A percentile compares a stretch with the other conserved stretches of the same genome.
Conservation (phyloP, 2,329 filamentous ascomycete genomes). For the Rasamsonia emersonii region DNA sequence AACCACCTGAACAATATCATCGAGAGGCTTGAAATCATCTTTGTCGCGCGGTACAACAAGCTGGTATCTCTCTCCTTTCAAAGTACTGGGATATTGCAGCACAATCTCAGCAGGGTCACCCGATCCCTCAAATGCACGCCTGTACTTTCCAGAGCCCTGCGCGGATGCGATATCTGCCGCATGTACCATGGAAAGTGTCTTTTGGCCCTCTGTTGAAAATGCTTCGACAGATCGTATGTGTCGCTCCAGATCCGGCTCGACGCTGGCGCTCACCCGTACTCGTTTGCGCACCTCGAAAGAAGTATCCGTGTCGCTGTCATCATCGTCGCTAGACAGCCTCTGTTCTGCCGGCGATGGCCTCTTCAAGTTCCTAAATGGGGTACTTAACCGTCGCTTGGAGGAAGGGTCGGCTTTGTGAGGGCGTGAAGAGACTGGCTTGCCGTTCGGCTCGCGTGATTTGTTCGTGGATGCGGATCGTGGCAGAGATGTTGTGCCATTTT, state of each 20-base stretch:
- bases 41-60: conserved; percentile 71
- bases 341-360: conserved; percentile 29
- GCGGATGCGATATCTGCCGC: conserved; percentile 39
- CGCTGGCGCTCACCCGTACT: conserved; percentile 29
- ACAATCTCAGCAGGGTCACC: conserved; percentile 46
- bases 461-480: conserved; percentile 7
- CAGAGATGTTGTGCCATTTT: not conserved
- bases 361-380: conserved; percentile 26
- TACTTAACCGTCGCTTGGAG: conserved; percentile 22
- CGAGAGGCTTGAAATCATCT: conserved; percentile 58
- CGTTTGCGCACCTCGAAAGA: conserved; percentile 37
- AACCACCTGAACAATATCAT: conserved; percentile 64
- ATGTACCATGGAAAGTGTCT: conserved; percentile 38
- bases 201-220: conserved; percentile 33
- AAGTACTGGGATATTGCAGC: conserved; percentile 75
- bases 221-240: conserved; percentile 36
- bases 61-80: conserved; percentile 63
- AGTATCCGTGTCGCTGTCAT: conserved; percentile 33
- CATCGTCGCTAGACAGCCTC: conserved; percentile 32
- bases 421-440: conserved; percentile 19
- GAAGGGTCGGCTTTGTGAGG: conserved; percentile 3
- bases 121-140: conserved; percentile 41
- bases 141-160: conserved; percentile 42
- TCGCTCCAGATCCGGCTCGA: conserved; percentile 37
- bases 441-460: conserved; percentile 16